Evolutionary conservation across 108 stramenopile species (phyloP), one percentile per base, ranked within the genome.

Genomic region (Cyclotella cryptica): DNA sequence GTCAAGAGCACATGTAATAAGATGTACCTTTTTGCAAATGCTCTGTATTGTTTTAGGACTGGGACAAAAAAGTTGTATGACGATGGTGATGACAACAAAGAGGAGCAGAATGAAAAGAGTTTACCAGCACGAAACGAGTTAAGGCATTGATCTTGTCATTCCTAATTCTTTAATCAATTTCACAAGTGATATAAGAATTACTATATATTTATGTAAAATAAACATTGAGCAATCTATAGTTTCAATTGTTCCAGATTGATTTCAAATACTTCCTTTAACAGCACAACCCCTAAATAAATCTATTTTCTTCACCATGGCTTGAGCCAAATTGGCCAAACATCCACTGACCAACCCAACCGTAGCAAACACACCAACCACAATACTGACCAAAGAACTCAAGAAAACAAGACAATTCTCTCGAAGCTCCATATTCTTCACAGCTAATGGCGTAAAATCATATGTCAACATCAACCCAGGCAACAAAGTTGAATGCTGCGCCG

Each of bases 331-430:
- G 17, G 91, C 88, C 15, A 93, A 63, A 54, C 87, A 89, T 10
- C 90, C 89, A 41, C 87, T 92, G 12, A 93, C 82, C 51, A 93
- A 71, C 7, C 90, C 83, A 26, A 95, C 92, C 10, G 92, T 93
- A 27, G 93, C 94, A 84, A 95, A 95, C n/a, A 88, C 90, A 2
- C 94, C 94, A 1, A 90, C 94, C 5, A 95, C 92, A 75, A 95
- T 95, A 30, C 89, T 86, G 5, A 93, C 76, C 65, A 95, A 54
- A 10, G 89, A 88, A 65, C 88, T 86, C 55, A 95, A 62, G 77
- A 95, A 95, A 3, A 89, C 87, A 35, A 95, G 80, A 63, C 89
- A 69, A 72, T 87, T 90, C 52, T 95, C 94, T 57, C 94, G 58
- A 57, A 68, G 74, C 41, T 89, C 89, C 12, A 81, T 71, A 70